Evolutionary conservation across 768 basidiomycete genomes (phyloP).

Genomic region (Xerocomellus intermedius): DNA sequence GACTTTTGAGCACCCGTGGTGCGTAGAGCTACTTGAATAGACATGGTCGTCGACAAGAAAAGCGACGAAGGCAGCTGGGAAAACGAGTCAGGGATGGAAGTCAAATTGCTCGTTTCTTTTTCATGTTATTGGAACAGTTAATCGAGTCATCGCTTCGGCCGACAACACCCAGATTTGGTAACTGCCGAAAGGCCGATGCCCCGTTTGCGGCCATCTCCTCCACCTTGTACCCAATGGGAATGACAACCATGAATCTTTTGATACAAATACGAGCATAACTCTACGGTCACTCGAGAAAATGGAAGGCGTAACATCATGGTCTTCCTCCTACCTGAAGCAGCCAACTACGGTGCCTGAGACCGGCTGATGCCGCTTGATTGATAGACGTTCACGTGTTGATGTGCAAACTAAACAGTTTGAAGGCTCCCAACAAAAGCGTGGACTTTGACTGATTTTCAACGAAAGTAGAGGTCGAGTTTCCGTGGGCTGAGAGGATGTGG

Average conservation of each 20-base stretch:
- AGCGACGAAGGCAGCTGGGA: constrained; percentile 8
- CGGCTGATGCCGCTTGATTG: not conserved
- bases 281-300: not conserved
- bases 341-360: not conserved
- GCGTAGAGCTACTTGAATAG: constrained; percentile 44
- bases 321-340: not conserved
- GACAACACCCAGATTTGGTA: constrained; percentile 18
- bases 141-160: constrained; percentile 28
- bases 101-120: constrained; percentile 9
- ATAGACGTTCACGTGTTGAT: not conserved
- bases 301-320: not conserved
- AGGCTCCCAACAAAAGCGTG: no score
- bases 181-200: constrained; percentile 25
- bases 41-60: constrained; percentile 37
- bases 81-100: constrained; percentile 5
- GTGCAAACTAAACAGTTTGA: no score
- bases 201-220: not conserved
- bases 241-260: not conserved
- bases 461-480: not conserved
- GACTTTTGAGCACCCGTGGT: constrained; percentile 39
- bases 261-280: not conserved
- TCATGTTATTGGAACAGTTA: not conserved
- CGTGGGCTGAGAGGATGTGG: not conserved
- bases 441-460: not conserved
- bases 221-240: constrained; percentile 1